These are phyloP conservation scores for Klebsormidium nitens DNA, from an alignment of 139 green algal species.

Conservation along the genomic window DNA sequence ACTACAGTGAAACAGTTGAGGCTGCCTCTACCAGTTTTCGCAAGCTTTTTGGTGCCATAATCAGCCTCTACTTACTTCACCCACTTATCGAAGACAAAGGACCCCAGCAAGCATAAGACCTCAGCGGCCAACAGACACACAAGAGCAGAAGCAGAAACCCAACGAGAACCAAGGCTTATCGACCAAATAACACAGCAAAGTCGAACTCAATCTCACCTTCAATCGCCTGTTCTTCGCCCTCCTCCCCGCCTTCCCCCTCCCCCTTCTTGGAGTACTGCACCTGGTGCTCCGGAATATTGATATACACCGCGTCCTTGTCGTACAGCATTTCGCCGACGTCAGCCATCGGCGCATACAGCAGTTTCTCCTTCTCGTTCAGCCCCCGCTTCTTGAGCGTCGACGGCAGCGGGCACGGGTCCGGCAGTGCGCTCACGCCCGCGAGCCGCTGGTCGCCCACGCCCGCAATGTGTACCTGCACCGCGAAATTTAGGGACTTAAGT, in stretches of 20 bases:
- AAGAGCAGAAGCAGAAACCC: too few species aligned
- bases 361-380: constrained; percentile 68
- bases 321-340: constrained; percentile 93
- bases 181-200: neutral
- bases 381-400: constrained; percentile 55
- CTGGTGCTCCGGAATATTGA: constrained; percentile 96
- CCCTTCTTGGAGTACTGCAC: constrained; percentile 52
- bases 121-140: too few species aligned
- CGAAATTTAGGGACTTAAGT: too few species aligned
- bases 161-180: neutral
- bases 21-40: too few species aligned
- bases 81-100: too few species aligned
- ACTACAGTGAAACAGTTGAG: too few species aligned
- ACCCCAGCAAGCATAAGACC: too few species aligned
- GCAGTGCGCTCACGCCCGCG: constrained; percentile 67
- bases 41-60: too few species aligned
- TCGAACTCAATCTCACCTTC: neutral
- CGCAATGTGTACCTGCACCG: constrained; percentile 77
- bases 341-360: constrained; percentile 95
- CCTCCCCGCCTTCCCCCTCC: constrained; percentile 1
- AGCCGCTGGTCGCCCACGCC: constrained; percentile 80
- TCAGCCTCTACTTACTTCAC: too few species aligned
- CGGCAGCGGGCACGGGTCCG: constrained; percentile 95
- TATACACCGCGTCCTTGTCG: constrained; percentile 95
- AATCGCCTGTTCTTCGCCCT: too few species aligned